phyloP scores from a whole-genome alignment of 768 basidiomycete genomes.

The Cystobasidium tubakii region DNA sequence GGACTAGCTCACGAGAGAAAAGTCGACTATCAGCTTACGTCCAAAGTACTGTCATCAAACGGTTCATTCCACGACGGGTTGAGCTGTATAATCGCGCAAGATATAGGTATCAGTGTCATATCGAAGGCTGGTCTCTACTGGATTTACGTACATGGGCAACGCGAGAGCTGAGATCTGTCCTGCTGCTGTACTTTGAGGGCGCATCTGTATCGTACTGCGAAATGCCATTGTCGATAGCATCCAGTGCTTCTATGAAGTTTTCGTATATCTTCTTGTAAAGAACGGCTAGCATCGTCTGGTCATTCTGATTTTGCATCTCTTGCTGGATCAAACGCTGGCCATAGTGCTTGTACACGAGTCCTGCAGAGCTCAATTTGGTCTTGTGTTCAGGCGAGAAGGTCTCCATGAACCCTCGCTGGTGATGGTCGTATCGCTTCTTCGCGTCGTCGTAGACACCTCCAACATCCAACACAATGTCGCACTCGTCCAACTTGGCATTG shows the following conservation, averaged over 20 bases:
- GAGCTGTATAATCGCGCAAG: conserved; percentile 49
- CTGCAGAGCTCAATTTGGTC: conserved; percentile 87
- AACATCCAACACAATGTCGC: conserved; percentile 90
- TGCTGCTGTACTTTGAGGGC: conserved; percentile 61
- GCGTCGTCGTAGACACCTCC: conserved; percentile 81
- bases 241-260: conserved; percentile 73
- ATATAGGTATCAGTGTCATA: not conserved
- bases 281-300: conserved; percentile 62
- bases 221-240: conserved; percentile 92
- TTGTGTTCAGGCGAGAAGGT: conserved; percentile 78
- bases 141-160: conserved; percentile 52
- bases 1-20: not conserved
- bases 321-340: conserved; percentile 63
- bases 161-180: conserved; percentile 78
- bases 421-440: conserved; percentile 82
- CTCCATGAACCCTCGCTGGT: conserved; percentile 86
- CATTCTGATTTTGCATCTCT: conserved; percentile 1
- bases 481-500: conserved; percentile 63
- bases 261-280: conserved; percentile 88
- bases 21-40: conserved; percentile 56
- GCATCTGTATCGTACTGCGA: conserved; percentile 67
- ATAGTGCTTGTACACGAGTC: conserved; percentile 78
- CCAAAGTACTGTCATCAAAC: conserved; percentile 60
- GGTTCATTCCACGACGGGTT: conserved; percentile 91
- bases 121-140: too few relatives aligned